These are phyloP conservation scores for Polyplosphaeria fusca DNA, from an alignment of 495 filamentous ascomycete genomes.

Conservation along the genomic window DNA sequence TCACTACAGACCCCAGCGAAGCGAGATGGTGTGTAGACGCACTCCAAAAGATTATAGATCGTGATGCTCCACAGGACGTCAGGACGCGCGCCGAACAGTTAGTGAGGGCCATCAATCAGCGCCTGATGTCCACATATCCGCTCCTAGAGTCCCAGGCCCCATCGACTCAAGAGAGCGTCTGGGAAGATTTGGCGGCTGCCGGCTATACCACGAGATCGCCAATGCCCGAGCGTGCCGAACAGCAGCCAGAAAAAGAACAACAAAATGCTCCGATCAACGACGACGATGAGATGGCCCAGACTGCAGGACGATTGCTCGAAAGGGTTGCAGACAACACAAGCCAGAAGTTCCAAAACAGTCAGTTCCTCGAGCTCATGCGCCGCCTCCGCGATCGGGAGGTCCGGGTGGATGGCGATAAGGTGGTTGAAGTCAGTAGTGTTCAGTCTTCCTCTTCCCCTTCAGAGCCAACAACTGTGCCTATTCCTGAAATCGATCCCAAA, in stretches of 20 bases:
- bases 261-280: slow-evolving; percentile 41
- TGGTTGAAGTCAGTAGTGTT: slow-evolving; percentile 40
- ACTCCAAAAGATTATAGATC: slow-evolving; percentile 13
- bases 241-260: slow-evolving; percentile 29
- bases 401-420: slow-evolving; percentile 42
- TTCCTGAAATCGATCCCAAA: slow-evolving; percentile 13
- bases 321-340: slow-evolving; percentile 63
- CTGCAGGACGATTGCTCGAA: slow-evolving; percentile 69
- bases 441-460: slow-evolving; percentile 15
- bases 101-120: slow-evolving; percentile 26
- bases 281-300: slow-evolving; percentile 65
- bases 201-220: slow-evolving; percentile 15
- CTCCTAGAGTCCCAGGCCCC: slow-evolving; percentile 4
- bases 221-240: slow-evolving; percentile 9
- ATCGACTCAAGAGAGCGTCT: slow-evolving; percentile 11
- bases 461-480: not conserved
- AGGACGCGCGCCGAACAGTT: slow-evolving; percentile 9
- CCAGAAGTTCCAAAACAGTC: slow-evolving; percentile 73
- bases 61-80: slow-evolving; percentile 6
- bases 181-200: slow-evolving; percentile 20
- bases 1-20: slow-evolving; percentile 18
- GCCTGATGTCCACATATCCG: slow-evolving; percentile 30
- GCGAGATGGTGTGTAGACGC: slow-evolving; percentile 21
- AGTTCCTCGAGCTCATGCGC: slow-evolving; percentile 75
- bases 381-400: slow-evolving; percentile 42